Conservation (phyloP, 306 rosid species). For the Cicer yamashitae region DNA sequence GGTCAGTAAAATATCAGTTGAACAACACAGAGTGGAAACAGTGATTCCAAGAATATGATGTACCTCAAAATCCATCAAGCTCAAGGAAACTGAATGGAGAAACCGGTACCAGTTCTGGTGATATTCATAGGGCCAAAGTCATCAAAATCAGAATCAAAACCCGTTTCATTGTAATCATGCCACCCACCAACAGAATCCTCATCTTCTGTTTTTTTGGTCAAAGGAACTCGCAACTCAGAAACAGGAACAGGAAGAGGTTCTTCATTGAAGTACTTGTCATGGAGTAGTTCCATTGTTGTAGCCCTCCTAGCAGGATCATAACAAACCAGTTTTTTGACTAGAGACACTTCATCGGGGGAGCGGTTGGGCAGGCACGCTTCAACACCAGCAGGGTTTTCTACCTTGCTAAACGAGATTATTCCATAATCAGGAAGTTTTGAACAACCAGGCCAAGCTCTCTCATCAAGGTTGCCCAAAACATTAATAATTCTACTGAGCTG, state of each 20-base stretch:
- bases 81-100: slow-evolving; percentile 74
- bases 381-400: slow-evolving; percentile 74
- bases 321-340: slow-evolving; percentile 71
- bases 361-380: slow-evolving; percentile 67
- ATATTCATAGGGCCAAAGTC: slow-evolving; percentile 61
- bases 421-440: slow-evolving; percentile 81
- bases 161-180: slow-evolving; percentile 55
- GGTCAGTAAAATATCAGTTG: slow-evolving; percentile 17
- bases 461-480: slow-evolving; percentile 86
- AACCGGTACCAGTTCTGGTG: slow-evolving; percentile 65
- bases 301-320: slow-evolving; percentile 84
- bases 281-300: slow-evolving; percentile 75
- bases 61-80: slow-evolving; percentile 45
- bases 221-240: slow-evolving; percentile 70
- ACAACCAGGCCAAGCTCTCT: slow-evolving; percentile 81
- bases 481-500: slow-evolving; percentile 82
- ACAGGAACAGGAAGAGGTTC: slow-evolving; percentile 83
- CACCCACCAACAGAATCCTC: slow-evolving; percentile 59
- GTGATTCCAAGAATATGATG: slow-evolving; percentile 35
- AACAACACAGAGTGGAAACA: slow-evolving; percentile 33
- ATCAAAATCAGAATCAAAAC: slow-evolving; percentile 82
- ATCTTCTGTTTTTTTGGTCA: slow-evolving; percentile 56
- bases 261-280: slow-evolving; percentile 73
- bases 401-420: slow-evolving; percentile 73
- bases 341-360: slow-evolving; percentile 63